A percentile compares a stretch with the other conserved stretches of the same genome.
These are phyloP conservation scores for Rhizopogon salebrosus DNA, from an alignment of 768 basidiomycete species.

Conservation along the genomic window DNA sequence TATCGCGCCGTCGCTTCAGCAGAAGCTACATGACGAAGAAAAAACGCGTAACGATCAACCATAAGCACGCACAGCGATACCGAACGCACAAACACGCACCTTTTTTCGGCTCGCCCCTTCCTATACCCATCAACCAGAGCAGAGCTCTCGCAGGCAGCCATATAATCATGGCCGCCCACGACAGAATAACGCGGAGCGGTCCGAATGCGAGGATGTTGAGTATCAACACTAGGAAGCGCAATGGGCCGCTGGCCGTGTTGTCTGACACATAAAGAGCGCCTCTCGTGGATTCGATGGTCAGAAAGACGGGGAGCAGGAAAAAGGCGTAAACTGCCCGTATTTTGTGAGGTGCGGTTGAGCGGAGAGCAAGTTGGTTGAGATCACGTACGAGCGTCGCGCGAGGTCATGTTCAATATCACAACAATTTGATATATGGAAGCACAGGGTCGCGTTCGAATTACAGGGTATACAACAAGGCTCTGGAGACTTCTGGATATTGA, in stretches of 20 bases:
- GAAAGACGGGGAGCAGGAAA: conserved; percentile 9
- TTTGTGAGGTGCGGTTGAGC: background rate
- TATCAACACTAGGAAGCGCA: conserved; percentile 4
- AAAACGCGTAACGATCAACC: background rate
- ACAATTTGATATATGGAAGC: background rate
- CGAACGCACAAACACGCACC: background rate
- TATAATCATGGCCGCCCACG: background rate
- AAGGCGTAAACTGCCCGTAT: conserved; percentile 3
- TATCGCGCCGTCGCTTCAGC: conserved; percentile 4
- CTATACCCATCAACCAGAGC: conserved; percentile 14
- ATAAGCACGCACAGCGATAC: background rate
- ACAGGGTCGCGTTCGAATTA: background rate
- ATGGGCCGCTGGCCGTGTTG: conserved; percentile 1
- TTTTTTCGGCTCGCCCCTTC: conserved; percentile 8
- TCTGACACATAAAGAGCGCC: conserved; percentile 1
- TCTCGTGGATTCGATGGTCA: conserved; percentile 7
- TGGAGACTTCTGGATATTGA: background rate
- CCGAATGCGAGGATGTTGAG: background rate
- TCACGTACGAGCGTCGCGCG: background rate
- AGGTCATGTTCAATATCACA: background rate
- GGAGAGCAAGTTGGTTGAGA: background rate
- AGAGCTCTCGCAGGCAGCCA: conserved; percentile 9
- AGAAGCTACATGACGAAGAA: background rate
- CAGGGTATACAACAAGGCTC: background rate
- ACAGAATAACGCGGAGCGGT: conserved; percentile 3